phyloP scores from a whole-genome alignment of 2,329 filamentous ascomycete species.

The Didymella sp. region DNA sequence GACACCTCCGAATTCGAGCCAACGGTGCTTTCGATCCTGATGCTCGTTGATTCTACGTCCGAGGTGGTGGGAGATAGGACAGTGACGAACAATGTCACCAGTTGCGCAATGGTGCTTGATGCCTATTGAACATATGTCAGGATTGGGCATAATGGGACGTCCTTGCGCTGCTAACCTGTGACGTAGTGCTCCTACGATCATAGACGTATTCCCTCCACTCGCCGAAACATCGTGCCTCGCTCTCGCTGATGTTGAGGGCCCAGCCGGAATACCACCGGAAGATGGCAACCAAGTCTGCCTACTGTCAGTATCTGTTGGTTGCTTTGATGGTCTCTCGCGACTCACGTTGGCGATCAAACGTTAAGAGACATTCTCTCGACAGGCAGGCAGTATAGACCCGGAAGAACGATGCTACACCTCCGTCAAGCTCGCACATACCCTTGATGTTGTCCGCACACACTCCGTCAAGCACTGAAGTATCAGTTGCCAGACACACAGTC shows the following conservation, averaged over 20 bases:
- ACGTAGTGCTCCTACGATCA: background rate
- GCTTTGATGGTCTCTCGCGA: too few relatives aligned
- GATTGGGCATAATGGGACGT: too few relatives aligned
- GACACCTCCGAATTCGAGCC: background rate
- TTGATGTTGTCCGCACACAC: constrained; percentile 8
- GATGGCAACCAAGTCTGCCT: background rate
- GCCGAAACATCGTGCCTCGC: background rate
- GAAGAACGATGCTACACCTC: constrained; percentile 5
- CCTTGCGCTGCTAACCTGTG: background rate
- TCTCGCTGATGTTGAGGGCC: background rate
- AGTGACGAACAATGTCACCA: background rate
- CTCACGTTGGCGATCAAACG: background rate
- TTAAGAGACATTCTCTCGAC: background rate
- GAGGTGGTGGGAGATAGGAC: background rate
- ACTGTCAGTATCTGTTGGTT: background rate
- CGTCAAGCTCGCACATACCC: constrained; percentile 4
- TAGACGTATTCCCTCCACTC: background rate
- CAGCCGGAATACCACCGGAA: constrained; percentile 3
- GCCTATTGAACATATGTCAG: background rate
- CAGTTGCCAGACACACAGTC: background rate
- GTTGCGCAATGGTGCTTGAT: background rate
- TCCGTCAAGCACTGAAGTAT: background rate
- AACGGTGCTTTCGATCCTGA: background rate
- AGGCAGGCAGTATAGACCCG: background rate
- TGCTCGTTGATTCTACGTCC: background rate